Base-by-base conservation (phyloP, 1,284 basidiomycete species). In the Pascua sp. region DNA sequence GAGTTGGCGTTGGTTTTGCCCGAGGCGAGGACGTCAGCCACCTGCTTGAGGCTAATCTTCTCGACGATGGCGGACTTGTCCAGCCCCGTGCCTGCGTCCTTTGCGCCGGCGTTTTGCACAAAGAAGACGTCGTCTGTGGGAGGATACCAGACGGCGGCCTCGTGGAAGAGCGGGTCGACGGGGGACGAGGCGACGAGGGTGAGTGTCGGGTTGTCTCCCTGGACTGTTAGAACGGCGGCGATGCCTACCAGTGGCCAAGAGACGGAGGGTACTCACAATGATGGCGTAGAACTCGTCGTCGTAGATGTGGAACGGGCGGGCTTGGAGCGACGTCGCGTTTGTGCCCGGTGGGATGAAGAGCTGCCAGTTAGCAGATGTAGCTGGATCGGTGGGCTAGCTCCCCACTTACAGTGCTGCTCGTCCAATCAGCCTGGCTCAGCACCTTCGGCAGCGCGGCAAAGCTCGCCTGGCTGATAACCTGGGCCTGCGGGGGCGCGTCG, bases 141-240 rank as follows among this genome's bases (percentile, higher is more conserved):
- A 1, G 83, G 77, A 81, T 50, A 68, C 73, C 84, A 88, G 2
- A 88, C 80, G 0, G 84, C 85, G 2, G 87, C 88, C 72, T 90
- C 88, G 64, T 89, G 88, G 18, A 87, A 87, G 61, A 88, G 83
- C 0, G 85, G 87, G 15, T 81, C 81, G 1, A 80, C 76, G 60
- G 84, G 82, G 9, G 42, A 9, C 12, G 39, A 11, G 0, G 84
- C 83, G 18, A 90, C 80, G 57, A 81, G 72, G 5, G 80, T 80
- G 49, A 89, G 81, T 0, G 81, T 81, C 4, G 88, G 82, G 42
- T 78, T 75, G 8, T 73, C 64, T 1, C 88, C 87, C 24, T 32
- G 24, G 24, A 7, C 3, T 7, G 24, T 32, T 32, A 32, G 24
- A 32, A 32, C 24, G 24, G 24, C 7, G 24, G n/a, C n/a, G n/a